phyloP scores from a whole-genome alignment of 2,329 filamentous ascomycete species.

The Paecilomyces fulvus region DNA sequence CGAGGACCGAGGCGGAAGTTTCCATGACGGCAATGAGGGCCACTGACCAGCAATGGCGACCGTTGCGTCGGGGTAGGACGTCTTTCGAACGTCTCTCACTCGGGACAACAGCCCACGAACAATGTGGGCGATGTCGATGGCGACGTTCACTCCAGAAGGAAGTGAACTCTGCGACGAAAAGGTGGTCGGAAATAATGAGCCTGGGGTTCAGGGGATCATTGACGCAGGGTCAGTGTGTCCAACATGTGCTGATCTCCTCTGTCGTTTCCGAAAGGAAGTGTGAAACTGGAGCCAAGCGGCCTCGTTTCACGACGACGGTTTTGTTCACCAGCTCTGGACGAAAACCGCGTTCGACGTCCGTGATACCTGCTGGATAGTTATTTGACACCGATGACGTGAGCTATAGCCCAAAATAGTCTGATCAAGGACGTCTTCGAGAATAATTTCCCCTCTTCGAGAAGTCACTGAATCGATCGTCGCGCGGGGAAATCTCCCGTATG shows the following conservation, averaged over 20 bases:
- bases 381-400: not conserved
- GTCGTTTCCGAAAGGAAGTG: not conserved
- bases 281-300: not conserved
- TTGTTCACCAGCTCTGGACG: not conserved
- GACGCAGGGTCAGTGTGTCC: not conserved
- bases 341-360: not conserved
- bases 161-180: not conserved
- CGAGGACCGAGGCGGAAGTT: constrained; percentile 26
- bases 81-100: constrained; percentile 6
- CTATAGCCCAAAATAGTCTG: not conserved
- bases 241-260: not conserved
- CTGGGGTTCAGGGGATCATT: not conserved
- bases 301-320: not conserved
- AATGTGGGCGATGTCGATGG: not conserved
- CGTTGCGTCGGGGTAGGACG: constrained; percentile 10
- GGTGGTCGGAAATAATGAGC: not conserved
- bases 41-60: constrained; percentile 17
- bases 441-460: too few relatives aligned
- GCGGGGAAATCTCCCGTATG: not conserved
- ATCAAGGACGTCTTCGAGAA: not conserved
- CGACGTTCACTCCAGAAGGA: not conserved
- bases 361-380: not conserved
- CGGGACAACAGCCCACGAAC: not conserved
- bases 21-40: constrained; percentile 32
- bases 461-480: not conserved